These are phyloP conservation scores for Lactarius sanguifluus DNA, from an alignment of 768 basidiomycete genomes.

Conservation along the genomic window DNA sequence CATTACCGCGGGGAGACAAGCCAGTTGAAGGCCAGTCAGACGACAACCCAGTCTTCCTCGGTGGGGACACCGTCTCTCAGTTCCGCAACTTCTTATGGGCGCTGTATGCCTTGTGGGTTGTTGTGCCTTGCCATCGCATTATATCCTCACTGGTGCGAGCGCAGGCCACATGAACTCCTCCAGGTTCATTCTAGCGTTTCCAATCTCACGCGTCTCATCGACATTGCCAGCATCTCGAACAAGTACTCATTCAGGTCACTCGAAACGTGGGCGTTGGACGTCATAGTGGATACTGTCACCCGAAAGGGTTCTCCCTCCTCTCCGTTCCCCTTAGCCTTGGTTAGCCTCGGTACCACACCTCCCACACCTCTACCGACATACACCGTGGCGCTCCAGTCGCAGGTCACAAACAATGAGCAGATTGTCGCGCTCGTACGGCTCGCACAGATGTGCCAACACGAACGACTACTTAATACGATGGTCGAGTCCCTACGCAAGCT, in stretches of 20 bases:
- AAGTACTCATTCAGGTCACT: slow-evolving; percentile 75
- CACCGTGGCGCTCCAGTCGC: slow-evolving; percentile 10
- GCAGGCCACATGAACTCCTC: slow-evolving; percentile 62
- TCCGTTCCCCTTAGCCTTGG: slow-evolving; percentile 40
- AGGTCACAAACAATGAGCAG: slow-evolving; percentile 29
- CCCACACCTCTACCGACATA: slow-evolving; percentile 34
- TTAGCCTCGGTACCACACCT: slow-evolving; percentile 30
- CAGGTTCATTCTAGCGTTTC: slow-evolving; percentile 47
- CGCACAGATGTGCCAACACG: slow-evolving; percentile 66
- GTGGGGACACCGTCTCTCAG: slow-evolving; percentile 61
- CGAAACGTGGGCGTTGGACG: slow-evolving; percentile 74
- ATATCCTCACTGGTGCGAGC: slow-evolving; percentile 3
- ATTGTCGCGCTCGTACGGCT: slow-evolving; percentile 50
- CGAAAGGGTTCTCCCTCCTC: slow-evolving; percentile 54
- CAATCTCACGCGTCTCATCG: slow-evolving; percentile 54
- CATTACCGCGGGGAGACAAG: slow-evolving; percentile 56
- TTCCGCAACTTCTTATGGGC: slow-evolving; percentile 76
- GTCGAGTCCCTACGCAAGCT: slow-evolving; percentile 56
- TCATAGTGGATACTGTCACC: slow-evolving; percentile 67
- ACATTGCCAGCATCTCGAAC: slow-evolving; percentile 64
- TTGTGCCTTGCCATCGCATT: background rate
- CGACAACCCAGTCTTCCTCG: slow-evolving; percentile 60
- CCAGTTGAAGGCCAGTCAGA: slow-evolving; percentile 61
- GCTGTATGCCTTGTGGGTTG: slow-evolving; percentile 67
- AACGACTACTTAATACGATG: slow-evolving; percentile 59